These are phyloP conservation scores for Tulasnella sp. DNA, from an alignment of 768 basidiomycete species.

Conservation along the genomic window DNA sequence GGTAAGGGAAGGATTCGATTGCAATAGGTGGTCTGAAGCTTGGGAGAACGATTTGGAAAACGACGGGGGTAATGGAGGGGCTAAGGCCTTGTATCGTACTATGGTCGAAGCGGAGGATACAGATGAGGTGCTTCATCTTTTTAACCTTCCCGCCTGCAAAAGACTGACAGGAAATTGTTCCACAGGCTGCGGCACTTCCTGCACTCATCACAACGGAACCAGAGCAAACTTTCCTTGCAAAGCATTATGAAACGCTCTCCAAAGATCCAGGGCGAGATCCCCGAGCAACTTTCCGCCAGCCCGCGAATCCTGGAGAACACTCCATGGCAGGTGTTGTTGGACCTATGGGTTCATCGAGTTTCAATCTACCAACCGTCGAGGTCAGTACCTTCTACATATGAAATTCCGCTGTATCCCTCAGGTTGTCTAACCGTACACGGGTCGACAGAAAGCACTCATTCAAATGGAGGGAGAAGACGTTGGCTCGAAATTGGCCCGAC, in stretches of 20 bases:
- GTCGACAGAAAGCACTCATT: constrained; percentile 56
- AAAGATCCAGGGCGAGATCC: constrained; percentile 90
- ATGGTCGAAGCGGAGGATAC: constrained; percentile 72
- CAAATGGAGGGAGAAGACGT: constrained; percentile 74
- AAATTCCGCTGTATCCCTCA: background rate
- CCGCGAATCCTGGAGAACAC: constrained; percentile 46
- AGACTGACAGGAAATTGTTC: background rate
- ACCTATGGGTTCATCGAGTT: constrained; percentile 82
- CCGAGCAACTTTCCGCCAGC: constrained; percentile 75
- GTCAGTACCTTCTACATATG: background rate
- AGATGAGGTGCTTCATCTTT: constrained; percentile 52
- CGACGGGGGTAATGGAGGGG: constrained; percentile 47
- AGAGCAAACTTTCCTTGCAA: constrained; percentile 86
- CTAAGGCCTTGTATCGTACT: constrained; percentile 61
- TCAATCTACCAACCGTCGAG: constrained; percentile 83
- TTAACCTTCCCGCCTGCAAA: background rate
- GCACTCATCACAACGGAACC: constrained; percentile 77
- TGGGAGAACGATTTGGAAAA: constrained; percentile 65
- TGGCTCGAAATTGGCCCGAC: constrained; percentile 15
- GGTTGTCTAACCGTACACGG: background rate
- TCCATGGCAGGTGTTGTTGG: constrained; percentile 70
- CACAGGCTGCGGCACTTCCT: constrained; percentile 61
- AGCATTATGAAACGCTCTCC: constrained; percentile 87
- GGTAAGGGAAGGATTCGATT: constrained; percentile 86
- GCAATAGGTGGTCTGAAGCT: constrained; percentile 70